A percentile compares a stretch with the other conserved stretches of the same genome.
Conservation (phyloP, 2,329 filamentous ascomycete species). For the Pseudocercospora macadamiae region DNA sequence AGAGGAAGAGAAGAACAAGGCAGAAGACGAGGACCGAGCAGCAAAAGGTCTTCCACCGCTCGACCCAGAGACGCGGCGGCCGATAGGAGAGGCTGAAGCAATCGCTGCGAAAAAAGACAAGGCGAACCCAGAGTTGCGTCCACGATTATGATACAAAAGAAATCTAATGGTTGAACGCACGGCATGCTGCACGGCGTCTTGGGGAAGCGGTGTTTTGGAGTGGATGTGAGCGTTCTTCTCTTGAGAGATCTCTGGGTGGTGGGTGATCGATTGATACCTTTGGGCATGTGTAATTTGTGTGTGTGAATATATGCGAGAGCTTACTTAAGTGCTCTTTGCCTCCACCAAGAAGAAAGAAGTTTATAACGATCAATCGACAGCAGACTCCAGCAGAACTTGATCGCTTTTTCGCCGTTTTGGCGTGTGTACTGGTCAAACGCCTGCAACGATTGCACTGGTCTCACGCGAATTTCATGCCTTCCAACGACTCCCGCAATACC, state of each 20-base stretch:
- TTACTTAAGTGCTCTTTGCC: conserved; percentile 6
- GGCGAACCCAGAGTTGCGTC: conserved; percentile 10
- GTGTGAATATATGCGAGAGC: conserved; percentile 1
- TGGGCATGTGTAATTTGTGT: not conserved
- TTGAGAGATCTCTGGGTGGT: not conserved
- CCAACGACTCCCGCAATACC: not conserved
- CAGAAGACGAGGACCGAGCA: conserved; percentile 26
- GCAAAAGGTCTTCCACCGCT: conserved; percentile 22
- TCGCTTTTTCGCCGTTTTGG: not conserved
- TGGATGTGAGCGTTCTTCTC: conserved; percentile 2
- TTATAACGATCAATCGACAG: conserved; percentile 3
- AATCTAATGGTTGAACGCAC: conserved; percentile 3
- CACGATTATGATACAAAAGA: conserved; percentile 3
- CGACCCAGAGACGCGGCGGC: conserved; percentile 4
- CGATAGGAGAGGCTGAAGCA: conserved; percentile 1
- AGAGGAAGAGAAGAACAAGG: conserved; percentile 25
- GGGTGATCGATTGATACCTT: too few relatives aligned
- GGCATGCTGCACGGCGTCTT: not conserved
- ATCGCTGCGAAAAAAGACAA: conserved; percentile 1
- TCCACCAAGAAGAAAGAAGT: too few relatives aligned
- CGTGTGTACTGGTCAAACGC: too few relatives aligned
- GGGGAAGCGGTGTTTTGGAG: conserved; percentile 2
- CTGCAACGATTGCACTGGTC: too few relatives aligned
- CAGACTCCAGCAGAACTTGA: not conserved
- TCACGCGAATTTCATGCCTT: not conserved